Conservation (phyloP, 1,139 yeast genomes). For the Candida sp. region DNA sequence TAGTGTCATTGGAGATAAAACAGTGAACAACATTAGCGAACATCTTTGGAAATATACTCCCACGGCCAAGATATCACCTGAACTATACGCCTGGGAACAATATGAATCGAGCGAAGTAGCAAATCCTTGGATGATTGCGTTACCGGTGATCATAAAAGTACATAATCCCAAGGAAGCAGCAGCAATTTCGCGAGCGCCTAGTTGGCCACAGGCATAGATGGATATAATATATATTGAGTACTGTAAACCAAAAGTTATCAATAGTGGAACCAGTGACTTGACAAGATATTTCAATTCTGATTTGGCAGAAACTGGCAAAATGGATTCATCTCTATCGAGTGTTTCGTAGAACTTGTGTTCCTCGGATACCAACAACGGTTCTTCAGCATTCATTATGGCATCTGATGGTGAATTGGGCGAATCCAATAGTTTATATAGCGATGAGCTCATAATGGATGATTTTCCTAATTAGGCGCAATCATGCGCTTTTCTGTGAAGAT, state of each 20-base stretch:
- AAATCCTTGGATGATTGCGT: slow-evolving; percentile 50
- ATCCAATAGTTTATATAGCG: too few relatives aligned
- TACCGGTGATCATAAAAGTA: slow-evolving; percentile 45
- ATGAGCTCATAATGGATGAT: too few relatives aligned
- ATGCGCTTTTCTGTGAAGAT: too few relatives aligned
- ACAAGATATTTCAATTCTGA: slow-evolving; percentile 28
- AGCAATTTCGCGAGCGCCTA: slow-evolving; percentile 45
- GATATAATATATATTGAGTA: slow-evolving; percentile 47
- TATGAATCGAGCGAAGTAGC: slow-evolving; percentile 53
- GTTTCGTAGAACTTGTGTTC: slow-evolving; percentile 17
- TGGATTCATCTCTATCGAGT: slow-evolving; percentile 6
- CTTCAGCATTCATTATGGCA: slow-evolving; percentile 24
- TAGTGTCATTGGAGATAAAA: slow-evolving; percentile 21
- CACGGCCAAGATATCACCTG: slow-evolving; percentile 29
- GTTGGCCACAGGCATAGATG: slow-evolving; percentile 45
- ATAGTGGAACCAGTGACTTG: slow-evolving; percentile 40
- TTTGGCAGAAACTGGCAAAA: slow-evolving; percentile 6
- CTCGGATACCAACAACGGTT: slow-evolving; percentile 26
- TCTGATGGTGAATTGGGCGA: too few relatives aligned
- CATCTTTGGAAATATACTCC: slow-evolving; percentile 41
- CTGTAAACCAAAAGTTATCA: slow-evolving; percentile 48
- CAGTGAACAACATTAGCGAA: slow-evolving; percentile 27
- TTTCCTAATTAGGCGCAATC: too few relatives aligned
- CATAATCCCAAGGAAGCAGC: slow-evolving; percentile 49
- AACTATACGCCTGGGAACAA: slow-evolving; percentile 52